A percentile compares a stretch with the other conserved stretches of the same genome.
These are phyloP conservation scores for Microstroma glucosiphilum DNA, from an alignment of 1,284 basidiomycete species.

Conservation along the genomic window DNA sequence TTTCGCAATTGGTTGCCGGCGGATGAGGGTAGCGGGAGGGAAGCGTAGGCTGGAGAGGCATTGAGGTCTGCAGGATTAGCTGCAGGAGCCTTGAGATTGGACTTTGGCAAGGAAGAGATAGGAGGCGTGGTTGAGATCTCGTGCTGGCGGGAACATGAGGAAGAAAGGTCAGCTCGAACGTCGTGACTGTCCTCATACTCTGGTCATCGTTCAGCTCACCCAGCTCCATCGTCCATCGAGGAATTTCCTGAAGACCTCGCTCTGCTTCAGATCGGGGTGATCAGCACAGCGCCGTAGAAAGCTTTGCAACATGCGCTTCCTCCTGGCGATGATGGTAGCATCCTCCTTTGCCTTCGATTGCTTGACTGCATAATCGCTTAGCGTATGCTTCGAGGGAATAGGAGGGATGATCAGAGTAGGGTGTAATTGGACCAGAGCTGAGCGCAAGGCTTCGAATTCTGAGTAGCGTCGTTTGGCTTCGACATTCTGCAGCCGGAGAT, in stretches of 20 bases:
- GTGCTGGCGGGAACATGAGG: constrained; percentile 11
- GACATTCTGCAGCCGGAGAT: background rate
- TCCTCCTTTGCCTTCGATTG: constrained; percentile 96
- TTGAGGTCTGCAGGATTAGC: constrained; percentile 81
- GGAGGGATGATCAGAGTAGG: constrained; percentile 95
- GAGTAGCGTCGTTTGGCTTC: constrained; percentile 88
- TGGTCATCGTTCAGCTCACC: constrained; percentile 45
- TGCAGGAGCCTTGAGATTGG: constrained; percentile 87
- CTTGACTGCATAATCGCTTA: constrained; percentile 94
- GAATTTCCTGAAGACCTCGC: constrained; percentile 91
- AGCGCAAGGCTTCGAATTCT: constrained; percentile 88
- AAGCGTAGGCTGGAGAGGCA: constrained; percentile 68
- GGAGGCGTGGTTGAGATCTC: constrained; percentile 59
- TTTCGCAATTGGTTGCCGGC: constrained; percentile 21
- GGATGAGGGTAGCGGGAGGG: constrained; percentile 67
- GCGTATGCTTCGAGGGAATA: constrained; percentile 91
- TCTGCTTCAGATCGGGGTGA: constrained; percentile 87
- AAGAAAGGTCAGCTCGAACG: background rate
- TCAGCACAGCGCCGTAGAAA: constrained; percentile 82
- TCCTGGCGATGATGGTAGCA: constrained; percentile 77
- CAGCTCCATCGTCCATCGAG: constrained; percentile 91
- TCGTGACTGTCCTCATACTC: background rate
- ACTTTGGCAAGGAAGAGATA: constrained; percentile 81
- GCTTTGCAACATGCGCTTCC: constrained; percentile 89
- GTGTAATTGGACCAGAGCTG: constrained; percentile 76